Evolutionary conservation across 2,329 filamentous ascomycete species (phyloP), one percentile per base, ranked within the genome.

Genomic region (Colletotrichum shisoi): DNA sequence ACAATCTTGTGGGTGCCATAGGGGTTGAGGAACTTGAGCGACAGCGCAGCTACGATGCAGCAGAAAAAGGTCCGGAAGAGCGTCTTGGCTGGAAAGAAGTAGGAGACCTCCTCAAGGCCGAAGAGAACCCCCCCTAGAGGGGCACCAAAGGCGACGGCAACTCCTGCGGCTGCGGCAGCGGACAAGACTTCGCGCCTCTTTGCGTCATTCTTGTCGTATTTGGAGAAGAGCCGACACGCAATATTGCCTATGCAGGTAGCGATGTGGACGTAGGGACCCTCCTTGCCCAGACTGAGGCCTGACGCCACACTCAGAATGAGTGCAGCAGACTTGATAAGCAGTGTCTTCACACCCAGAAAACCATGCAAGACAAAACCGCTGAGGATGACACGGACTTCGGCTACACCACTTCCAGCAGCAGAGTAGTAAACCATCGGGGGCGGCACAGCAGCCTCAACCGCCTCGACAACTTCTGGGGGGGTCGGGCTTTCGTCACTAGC

Each of bases 11-110:
- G 89, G 0, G 94, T 98, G 37, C 94, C 94, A 73, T 98, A 99
- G 0, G 95, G 95, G 73, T 99, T 96, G 44, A 98, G 82, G 71
- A 97, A 97, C 74, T 97, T 97, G 72, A 99, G 83, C 1, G 94
- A 94, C 40, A 99, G 79, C 0, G 95, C 93, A 1, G 95, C 94
- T 39, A 91, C 90, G 72, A 98, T 98, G 78, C 94, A 98, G 81
- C 94, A 98, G 79, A 98, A 98, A 78, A 99, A 99, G 0, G 95
- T 98, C 60, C 95, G 85, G 81, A 99, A 99, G 9, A 99, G 85
- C 0, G 94, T 98, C 80, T 99, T 98, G 6, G 94, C 93, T 0
- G 95, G 94, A 76, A 98, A 98, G 78, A 98, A 98, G 78, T 98
- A 98, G 72, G 92, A 88, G 69, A 98, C 94, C 83, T 98, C 95